These are phyloP conservation scores for Chrysoporthe deuterocubensis DNA, from an alignment of 2,329 filamentous ascomycete genomes.

Conservation along the genomic window DNA sequence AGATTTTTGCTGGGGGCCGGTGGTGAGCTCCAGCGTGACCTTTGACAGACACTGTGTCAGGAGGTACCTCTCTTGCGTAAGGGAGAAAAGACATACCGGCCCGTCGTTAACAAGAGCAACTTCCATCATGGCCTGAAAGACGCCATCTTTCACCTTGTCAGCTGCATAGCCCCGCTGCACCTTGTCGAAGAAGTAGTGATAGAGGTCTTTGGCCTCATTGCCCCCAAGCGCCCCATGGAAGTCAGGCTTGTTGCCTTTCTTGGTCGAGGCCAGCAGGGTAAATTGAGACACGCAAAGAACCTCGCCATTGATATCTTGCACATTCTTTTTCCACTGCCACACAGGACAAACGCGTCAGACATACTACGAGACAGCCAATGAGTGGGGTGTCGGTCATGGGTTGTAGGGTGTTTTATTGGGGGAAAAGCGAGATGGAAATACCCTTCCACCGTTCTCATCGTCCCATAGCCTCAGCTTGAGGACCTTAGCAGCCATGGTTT, in stretches of 20 bases:
- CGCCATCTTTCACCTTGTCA: constrained; percentile 87
- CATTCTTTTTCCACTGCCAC: constrained; percentile 82
- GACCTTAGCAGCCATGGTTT: constrained; percentile 81
- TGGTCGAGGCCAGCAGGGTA: constrained; percentile 89
- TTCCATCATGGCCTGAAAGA: constrained; percentile 99
- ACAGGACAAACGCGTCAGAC: constrained; percentile 28
- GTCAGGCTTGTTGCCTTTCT: constrained; percentile 93
- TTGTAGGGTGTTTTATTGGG: not conserved
- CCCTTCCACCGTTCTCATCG: constrained; percentile 71
- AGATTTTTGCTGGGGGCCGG: constrained; percentile 20
- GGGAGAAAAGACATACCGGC: constrained; percentile 49
- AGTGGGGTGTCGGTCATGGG: not conserved
- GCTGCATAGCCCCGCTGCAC: constrained; percentile 72
- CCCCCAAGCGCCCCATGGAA: constrained; percentile 87
- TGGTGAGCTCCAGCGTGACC: constrained; percentile 41
- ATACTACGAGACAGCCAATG: not conserved
- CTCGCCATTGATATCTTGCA: constrained; percentile 87
- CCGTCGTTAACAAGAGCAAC: constrained; percentile 90
- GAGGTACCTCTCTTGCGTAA: constrained; percentile 11
- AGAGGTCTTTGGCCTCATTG: constrained; percentile 78
- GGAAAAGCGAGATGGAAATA: constrained; percentile 42
- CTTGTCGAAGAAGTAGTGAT: constrained; percentile 80
- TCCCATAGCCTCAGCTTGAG: constrained; percentile 93
- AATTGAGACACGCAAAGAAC: constrained; percentile 98
- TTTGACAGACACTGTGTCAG: constrained; percentile 28